phyloP scores from a whole-genome alignment of 352 stramenopile genomes.

The Phytopythium litorale region DNA sequence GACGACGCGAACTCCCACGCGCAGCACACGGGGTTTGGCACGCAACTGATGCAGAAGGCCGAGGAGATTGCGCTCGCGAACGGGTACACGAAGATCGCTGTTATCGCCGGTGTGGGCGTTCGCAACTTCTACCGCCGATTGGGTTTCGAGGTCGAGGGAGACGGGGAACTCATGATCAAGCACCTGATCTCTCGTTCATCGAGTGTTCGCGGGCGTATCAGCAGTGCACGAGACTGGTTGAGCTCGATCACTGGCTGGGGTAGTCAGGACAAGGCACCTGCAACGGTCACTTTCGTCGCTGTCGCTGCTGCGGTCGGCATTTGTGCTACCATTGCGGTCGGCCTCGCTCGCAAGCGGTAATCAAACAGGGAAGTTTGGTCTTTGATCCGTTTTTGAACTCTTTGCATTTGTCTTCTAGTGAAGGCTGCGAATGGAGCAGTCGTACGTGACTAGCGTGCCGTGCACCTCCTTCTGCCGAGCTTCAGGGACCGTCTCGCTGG shows the following conservation, averaged over 20 bases:
- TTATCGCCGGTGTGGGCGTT: slow-evolving; percentile 90
- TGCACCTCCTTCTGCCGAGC: not conserved
- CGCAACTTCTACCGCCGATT: slow-evolving; percentile 90
- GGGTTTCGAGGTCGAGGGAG: slow-evolving; percentile 84
- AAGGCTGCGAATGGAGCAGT: not conserved
- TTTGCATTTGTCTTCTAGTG: not conserved
- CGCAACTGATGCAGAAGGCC: slow-evolving; percentile 79
- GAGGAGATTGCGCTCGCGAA: slow-evolving; percentile 71
- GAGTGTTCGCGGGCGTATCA: not conserved
- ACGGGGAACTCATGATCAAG: slow-evolving; percentile 88
- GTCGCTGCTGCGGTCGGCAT: not conserved
- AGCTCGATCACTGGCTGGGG: not conserved
- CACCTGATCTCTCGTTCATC: slow-evolving; percentile 23
- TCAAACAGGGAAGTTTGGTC: not conserved
- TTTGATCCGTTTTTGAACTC: not conserved
- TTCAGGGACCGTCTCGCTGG: not conserved
- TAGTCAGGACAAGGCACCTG: not conserved
- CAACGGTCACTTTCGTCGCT: not conserved
- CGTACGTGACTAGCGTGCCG: not conserved
- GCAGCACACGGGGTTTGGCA: slow-evolving; percentile 89
- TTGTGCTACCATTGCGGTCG: not conserved
- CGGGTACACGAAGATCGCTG: slow-evolving; percentile 78
- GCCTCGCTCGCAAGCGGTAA: slow-evolving; percentile 1
- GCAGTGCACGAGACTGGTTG: not conserved
- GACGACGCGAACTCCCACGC: slow-evolving; percentile 45